phyloP scores from a whole-genome alignment of 192 early-diverging fungal species.

The Jimgerdemannia flammicorona region DNA sequence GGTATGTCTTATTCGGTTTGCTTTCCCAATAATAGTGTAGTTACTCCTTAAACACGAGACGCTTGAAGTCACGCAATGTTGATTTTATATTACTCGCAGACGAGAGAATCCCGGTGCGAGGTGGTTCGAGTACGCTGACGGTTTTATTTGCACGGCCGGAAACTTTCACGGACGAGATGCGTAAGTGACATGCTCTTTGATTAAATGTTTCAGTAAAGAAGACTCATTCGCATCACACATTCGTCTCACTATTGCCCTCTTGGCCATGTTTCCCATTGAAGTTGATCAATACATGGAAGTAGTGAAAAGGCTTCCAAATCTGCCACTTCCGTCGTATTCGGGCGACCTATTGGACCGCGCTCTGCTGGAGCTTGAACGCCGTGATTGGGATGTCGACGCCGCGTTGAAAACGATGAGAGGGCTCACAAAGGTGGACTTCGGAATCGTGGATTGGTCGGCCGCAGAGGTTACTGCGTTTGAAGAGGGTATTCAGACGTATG shows the following conservation, averaged over 20 bases:
- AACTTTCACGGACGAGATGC: constrained; percentile 30
- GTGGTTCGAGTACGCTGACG: constrained; percentile 39
- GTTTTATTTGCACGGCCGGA: constrained; percentile 31
- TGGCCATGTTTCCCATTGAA: constrained; percentile 7
- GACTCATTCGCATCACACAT: too few relatives aligned
- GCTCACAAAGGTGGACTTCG: constrained; percentile 44
- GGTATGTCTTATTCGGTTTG: too few relatives aligned
- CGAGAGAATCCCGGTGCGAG: constrained; percentile 17
- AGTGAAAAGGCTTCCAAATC: constrained; percentile 21
- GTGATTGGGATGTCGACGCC: constrained; percentile 49
- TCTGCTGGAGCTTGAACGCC: constrained; percentile 45
- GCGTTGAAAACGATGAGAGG: constrained; percentile 48
- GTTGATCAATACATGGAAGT: constrained; percentile 40
- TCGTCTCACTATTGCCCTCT: too few relatives aligned
- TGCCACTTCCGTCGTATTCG: constrained; percentile 42
- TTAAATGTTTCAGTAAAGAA: background rate
- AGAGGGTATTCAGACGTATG: constrained; percentile 54
- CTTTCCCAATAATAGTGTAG: too few relatives aligned
- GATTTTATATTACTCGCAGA: background rate
- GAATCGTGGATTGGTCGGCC: constrained; percentile 51
- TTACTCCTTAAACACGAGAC: too few relatives aligned
- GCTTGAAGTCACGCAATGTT: too few relatives aligned
- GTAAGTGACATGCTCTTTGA: constrained; percentile 15
- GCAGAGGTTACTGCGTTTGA: constrained; percentile 55
- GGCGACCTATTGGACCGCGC: constrained; percentile 65